Conservation (phyloP, 352 stramenopile species). For the Phytophthora rubi region DNA sequence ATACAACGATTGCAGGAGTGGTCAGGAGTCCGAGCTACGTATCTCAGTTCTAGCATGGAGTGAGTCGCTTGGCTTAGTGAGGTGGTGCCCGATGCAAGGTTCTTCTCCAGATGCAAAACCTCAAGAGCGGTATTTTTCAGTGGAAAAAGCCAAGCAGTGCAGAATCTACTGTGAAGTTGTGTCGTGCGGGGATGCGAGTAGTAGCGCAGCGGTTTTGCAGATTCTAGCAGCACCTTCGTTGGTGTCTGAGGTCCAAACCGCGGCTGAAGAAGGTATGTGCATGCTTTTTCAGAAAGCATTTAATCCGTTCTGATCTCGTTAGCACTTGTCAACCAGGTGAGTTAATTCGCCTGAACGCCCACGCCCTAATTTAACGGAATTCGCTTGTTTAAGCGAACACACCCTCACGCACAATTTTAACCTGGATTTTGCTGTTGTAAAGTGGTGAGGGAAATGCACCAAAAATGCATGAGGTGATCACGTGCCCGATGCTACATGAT, state of each 20-base stretch:
- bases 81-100: conserved; percentile 11
- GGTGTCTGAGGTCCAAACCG: neutral
- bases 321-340: neutral
- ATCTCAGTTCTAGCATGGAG: conserved; percentile 19
- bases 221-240: neutral
- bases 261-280: conserved; percentile 9
- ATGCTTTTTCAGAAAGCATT: neutral
- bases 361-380: too few relatives aligned
- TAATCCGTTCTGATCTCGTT: neutral
- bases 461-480: neutral
- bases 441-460: too few relatives aligned
- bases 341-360: neutral
- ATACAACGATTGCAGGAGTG: neutral
- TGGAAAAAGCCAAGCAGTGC: conserved; percentile 14
- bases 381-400: too few relatives aligned
- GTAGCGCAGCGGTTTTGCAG: conserved; percentile 8
- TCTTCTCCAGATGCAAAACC: neutral
- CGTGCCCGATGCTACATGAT: neutral
- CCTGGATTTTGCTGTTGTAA: neutral
- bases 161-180: conserved; percentile 19
- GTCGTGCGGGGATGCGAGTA: conserved; percentile 16
- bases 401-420: neutral
- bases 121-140: conserved; percentile 23
- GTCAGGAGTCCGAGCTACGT: conserved; percentile 3
- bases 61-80: conserved; percentile 17